Conservation (phyloP, 768 basidiomycete species). For the Boletus sensibilis region DNA sequence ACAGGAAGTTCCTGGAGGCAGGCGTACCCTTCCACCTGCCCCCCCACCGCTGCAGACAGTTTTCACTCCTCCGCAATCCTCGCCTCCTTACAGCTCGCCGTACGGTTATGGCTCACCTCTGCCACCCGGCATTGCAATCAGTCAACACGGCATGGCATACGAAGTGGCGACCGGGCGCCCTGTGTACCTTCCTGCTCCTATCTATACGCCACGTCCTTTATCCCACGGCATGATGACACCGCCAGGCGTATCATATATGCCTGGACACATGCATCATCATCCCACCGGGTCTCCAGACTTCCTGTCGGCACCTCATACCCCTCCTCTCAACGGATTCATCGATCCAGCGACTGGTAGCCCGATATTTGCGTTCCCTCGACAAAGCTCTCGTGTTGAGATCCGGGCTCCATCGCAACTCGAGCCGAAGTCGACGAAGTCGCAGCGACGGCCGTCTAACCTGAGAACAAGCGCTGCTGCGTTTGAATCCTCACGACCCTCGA, state of each 20-base stretch:
- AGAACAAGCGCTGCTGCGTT: constrained; percentile 53
- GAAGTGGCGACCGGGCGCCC: constrained; percentile 81
- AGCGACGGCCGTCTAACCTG: constrained; percentile 39
- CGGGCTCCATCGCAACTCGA: constrained; percentile 49
- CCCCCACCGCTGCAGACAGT: constrained; percentile 46
- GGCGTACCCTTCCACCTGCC: constrained; percentile 36
- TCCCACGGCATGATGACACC: constrained; percentile 55
- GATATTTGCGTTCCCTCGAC: constrained; percentile 74
- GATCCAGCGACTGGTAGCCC: constrained; percentile 65
- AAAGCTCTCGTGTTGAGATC: constrained; percentile 71
- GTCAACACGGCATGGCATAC: constrained; percentile 76
- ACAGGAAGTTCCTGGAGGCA: constrained; percentile 20
- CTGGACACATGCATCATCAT: constrained; percentile 62
- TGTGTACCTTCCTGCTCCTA: constrained; percentile 64
- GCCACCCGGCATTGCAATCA: constrained; percentile 72
- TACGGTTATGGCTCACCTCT: constrained; percentile 56
- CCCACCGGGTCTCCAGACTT: constrained; percentile 64
- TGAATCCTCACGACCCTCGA: constrained; percentile 41
- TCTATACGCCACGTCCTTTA: constrained; percentile 68
- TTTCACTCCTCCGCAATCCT: constrained; percentile 41
- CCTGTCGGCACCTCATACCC: constrained; percentile 56
- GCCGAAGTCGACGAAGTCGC: constrained; percentile 20
- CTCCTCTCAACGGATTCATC: constrained; percentile 60
- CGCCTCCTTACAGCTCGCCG: constrained; percentile 67
- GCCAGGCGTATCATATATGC: constrained; percentile 50